Evolutionary conservation across 1,284 basidiomycete species (phyloP), one percentile per base, ranked within the genome.

Genomic region (Lignosus rhinocerotis): DNA sequence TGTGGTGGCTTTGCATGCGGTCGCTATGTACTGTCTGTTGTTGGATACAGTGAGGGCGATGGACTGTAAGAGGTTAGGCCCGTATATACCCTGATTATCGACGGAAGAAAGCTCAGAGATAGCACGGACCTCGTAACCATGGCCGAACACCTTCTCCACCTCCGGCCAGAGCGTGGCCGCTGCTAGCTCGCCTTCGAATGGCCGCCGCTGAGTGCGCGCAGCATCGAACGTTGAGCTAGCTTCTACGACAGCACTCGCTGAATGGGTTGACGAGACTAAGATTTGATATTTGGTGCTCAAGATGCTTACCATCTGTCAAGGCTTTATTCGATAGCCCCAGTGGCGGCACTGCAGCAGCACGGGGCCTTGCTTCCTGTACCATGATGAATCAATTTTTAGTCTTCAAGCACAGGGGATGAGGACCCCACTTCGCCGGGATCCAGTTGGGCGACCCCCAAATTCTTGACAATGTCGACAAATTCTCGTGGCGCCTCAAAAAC

Each of bases 91-190:
- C n/a, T 17, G n/a, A 12, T 36, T 12, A 36, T 16, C n/a, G 17
- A 52, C 38, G 14, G 38, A 9, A 19, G 36, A n/a, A 39, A n/a
- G 14, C n/a, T 38, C n/a, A 10, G 11, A 11, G 31, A 2, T n/a
- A 11, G 36, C 14, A 25, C 64, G 70, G 58, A 94, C 90, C 82
- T 99, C 97, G 70, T 98, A 98, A 34, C 95, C 95, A 73, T 99
- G 97, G 1, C 96, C 97, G 72, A 98, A 99, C 2, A 99, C 79
- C 72, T 99, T 99, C 70, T 99, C 96, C 1, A 89, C 79, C 75
- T 99, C 97, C 0, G 96, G 96, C 97, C 97, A 99, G 0, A 99
- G 81, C 0, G 96, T 98, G 12, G 85, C 82, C 0, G 87, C 83
- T 0, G 92, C 87, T 0, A 99, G 81, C 72, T 93, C 87, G 46